Percentiles rank a stretch among this genome's conserved stretches.
Evolutionary conservation across 2,329 filamentous ascomycete species (phyloP).

Genomic region (Purpureocillium lavendulum): DNA sequence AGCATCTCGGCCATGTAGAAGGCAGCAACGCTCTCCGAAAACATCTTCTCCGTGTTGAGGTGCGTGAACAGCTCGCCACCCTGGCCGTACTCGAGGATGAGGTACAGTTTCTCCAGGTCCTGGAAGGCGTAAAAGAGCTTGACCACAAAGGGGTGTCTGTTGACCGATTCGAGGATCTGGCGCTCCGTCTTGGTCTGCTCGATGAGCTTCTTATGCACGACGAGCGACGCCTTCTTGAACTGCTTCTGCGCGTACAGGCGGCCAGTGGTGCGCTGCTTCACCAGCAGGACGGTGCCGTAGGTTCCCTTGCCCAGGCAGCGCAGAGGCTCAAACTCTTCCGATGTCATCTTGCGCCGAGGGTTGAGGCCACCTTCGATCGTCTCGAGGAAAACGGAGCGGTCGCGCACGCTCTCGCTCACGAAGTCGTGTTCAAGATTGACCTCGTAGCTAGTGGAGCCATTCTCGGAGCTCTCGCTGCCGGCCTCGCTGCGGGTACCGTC

Average conservation of each 20-base stretch:
- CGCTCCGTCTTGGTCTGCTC: slow-evolving; percentile 98
- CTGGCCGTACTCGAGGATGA: slow-evolving; percentile 95
- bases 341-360: slow-evolving; percentile 73
- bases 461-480: slow-evolving; percentile 57
- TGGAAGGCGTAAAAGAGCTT: slow-evolving; percentile 98
- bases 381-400: slow-evolving; percentile 32
- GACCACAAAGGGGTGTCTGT: slow-evolving; percentile 93
- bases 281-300: slow-evolving; percentile 88
- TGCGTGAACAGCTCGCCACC: slow-evolving; percentile 97
- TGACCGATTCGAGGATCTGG: slow-evolving; percentile 89
- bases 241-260: slow-evolving; percentile 96
- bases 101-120: slow-evolving; percentile 92
- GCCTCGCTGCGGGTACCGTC: slow-evolving; percentile 45
- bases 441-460: slow-evolving; percentile 67
- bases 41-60: slow-evolving; percentile 89
- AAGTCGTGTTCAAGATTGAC: slow-evolving; percentile 80
- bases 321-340: slow-evolving; percentile 81
- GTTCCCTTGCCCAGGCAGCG: slow-evolving; percentile 93
- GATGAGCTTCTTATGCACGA: slow-evolving; percentile 89
- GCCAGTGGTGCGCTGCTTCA: slow-evolving; percentile 81
- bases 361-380: slow-evolving; percentile 46
- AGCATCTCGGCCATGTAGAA: slow-evolving; percentile 99
- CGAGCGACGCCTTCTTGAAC: slow-evolving; percentile 92
- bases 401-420: slow-evolving; percentile 55
- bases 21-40: slow-evolving; percentile 76